Conservation (phyloP, 2,329 filamentous ascomycete genomes). For the Teratosphaeria pseudoeucalypti region DNA sequence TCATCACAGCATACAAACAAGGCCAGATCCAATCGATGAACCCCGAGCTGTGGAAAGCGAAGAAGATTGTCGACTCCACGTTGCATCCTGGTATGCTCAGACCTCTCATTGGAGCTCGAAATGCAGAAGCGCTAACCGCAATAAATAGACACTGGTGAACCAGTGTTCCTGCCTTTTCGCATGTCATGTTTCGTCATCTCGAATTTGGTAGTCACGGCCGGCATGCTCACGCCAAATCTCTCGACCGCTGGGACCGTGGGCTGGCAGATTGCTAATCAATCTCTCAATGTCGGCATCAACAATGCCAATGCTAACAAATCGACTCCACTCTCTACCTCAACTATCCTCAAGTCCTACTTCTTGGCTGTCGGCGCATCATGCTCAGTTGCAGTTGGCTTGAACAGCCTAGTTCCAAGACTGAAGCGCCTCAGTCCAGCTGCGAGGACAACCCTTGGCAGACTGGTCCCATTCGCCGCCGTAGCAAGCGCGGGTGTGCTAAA, state of each 20-base stretch:
- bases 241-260: constrained; percentile 73
- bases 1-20: constrained; percentile 78
- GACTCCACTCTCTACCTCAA: constrained; percentile 68
- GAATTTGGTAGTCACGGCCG: constrained; percentile 87
- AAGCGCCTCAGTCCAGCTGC: constrained; percentile 66
- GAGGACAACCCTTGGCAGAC: constrained; percentile 64
- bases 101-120: neutral
- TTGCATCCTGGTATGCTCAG: constrained; percentile 69
- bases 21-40: constrained; percentile 73
- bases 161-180: constrained; percentile 87
- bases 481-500: constrained; percentile 85
- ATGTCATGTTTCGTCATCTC: constrained; percentile 95
- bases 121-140: neutral
- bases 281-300: constrained; percentile 96
- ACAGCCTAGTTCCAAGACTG: constrained; percentile 76
- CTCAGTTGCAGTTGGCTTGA: constrained; percentile 84
- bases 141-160: constrained; percentile 69
- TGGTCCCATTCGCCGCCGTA: constrained; percentile 93
- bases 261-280: constrained; percentile 96
- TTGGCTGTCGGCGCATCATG: constrained; percentile 89
- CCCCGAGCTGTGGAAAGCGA: constrained; percentile 83
- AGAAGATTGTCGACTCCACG: constrained; percentile 95
- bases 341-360: constrained; percentile 80
- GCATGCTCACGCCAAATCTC: constrained; percentile 90
- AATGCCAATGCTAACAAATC: constrained; percentile 97